These are phyloP conservation scores for Mortierella sp. DNA, from an alignment of 371 early-diverging fungal species.

Conservation along the genomic window DNA sequence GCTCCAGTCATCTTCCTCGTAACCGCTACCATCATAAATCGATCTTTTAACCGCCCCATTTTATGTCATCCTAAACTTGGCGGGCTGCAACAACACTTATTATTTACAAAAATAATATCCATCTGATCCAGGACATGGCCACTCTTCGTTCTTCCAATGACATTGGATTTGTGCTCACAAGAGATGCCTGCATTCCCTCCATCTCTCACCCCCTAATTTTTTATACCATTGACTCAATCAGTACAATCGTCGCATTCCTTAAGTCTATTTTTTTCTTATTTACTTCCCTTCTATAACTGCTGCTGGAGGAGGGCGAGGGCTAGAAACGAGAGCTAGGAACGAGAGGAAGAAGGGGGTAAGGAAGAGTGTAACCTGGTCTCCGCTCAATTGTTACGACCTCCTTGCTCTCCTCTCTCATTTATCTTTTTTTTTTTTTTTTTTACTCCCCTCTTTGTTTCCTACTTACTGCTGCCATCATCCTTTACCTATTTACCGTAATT, in stretches of 20 bases:
- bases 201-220: not conserved
- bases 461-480: not conserved
- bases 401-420: conserved; percentile 4
- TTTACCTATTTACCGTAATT: not conserved
- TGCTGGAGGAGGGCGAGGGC: not conserved
- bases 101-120: too few relatives aligned
- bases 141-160: too few relatives aligned
- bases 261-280: not conserved
- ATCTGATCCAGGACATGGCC: too few relatives aligned
- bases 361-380: not conserved
- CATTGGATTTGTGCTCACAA: not conserved
- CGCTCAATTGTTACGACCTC: conserved; percentile 5
- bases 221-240: not conserved
- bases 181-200: not conserved
- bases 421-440: not conserved
- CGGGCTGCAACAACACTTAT: too few relatives aligned
- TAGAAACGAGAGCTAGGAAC: not conserved
- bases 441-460: conserved; percentile 1
- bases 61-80: too few relatives aligned
- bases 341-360: not conserved
- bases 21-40: too few relatives aligned
- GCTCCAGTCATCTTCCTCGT: too few relatives aligned
- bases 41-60: too few relatives aligned
- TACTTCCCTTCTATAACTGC: too few relatives aligned
- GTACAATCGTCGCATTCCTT: not conserved